Conservation (phyloP, 345 rosid genomes). For the Rhodomyrtus tomentosa region DNA sequence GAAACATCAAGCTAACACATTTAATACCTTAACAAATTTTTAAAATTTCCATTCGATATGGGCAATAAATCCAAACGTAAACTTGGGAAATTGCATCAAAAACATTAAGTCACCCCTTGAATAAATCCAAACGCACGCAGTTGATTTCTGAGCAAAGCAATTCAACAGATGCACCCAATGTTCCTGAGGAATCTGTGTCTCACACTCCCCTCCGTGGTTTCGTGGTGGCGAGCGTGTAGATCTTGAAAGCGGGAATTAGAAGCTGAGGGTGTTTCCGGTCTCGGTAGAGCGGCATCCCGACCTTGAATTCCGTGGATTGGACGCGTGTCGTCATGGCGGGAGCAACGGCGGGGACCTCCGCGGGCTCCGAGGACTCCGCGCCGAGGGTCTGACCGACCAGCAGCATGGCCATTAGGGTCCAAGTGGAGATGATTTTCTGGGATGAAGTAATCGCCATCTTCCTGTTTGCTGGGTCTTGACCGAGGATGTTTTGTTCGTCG, state of each 20-base stretch:
- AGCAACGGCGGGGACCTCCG: not conserved
- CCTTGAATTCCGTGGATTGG: not conserved
- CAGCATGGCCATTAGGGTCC: not conserved
- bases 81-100: not conserved
- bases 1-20: not conserved
- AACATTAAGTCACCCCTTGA: not conserved
- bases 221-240: not conserved
- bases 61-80: too few species aligned
- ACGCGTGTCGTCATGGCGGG: not conserved
- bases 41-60: not conserved
- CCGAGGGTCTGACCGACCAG: not conserved
- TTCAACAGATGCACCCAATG: not conserved
- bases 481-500: not conserved
- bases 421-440: not conserved
- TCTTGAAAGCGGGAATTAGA: not conserved
- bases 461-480: not conserved
- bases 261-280: not conserved
- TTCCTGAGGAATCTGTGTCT: not conserved
- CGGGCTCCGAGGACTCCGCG: not conserved
- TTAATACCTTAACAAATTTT: not conserved
- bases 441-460: not conserved
- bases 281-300: slow-evolving; percentile 10
- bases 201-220: not conserved
- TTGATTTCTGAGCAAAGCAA: not conserved
- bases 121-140: not conserved